These are phyloP conservation scores for Cutaneotrichosporon mucoides DNA, from an alignment of 1,284 basidiomycete species.

Conservation along the genomic window DNA sequence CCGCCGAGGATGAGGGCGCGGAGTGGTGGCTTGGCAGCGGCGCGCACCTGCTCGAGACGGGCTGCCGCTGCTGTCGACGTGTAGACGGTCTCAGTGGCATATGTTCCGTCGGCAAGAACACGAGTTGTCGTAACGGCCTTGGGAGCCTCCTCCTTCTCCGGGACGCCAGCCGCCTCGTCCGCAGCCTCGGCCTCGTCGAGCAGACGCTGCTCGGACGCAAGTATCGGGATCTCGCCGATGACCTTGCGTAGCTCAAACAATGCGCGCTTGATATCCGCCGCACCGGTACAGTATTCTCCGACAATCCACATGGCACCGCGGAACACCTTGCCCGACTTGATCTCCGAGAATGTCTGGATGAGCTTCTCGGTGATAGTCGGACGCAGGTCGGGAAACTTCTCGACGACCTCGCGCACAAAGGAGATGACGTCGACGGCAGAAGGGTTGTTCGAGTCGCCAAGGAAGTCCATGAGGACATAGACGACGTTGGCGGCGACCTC, in stretches of 20 bases:
- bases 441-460: slow-evolving; percentile 92
- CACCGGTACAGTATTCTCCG: slow-evolving; percentile 81
- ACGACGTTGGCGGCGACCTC: slow-evolving; percentile 96
- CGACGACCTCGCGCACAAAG: slow-evolving; percentile 94
- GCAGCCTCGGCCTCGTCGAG: slow-evolving; percentile 69
- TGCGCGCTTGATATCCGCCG: slow-evolving; percentile 63
- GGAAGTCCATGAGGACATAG: slow-evolving; percentile 96
- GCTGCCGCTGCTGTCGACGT: slow-evolving; percentile 63
- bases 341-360: slow-evolving; percentile 74
- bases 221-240: slow-evolving; percentile 91
- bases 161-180: slow-evolving; percentile 41
- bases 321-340: slow-evolving; percentile 97
- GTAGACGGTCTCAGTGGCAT: slow-evolving; percentile 94
- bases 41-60: slow-evolving; percentile 72
- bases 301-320: slow-evolving; percentile 97
- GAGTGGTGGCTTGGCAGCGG: slow-evolving; percentile 84
- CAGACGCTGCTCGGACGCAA: slow-evolving; percentile 79
- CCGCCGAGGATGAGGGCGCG: slow-evolving; percentile 87
- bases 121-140: slow-evolving; percentile 54
- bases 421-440: slow-evolving; percentile 93
- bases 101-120: slow-evolving; percentile 93
- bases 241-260: slow-evolving; percentile 82
- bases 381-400: slow-evolving; percentile 92
- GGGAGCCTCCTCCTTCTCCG: slow-evolving; percentile 47
- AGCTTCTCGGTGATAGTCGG: slow-evolving; percentile 81